These are phyloP conservation scores for Alloteropsis semialata DNA, from an alignment of 176 grass and related monocot genomes.

Conservation along the genomic window DNA sequence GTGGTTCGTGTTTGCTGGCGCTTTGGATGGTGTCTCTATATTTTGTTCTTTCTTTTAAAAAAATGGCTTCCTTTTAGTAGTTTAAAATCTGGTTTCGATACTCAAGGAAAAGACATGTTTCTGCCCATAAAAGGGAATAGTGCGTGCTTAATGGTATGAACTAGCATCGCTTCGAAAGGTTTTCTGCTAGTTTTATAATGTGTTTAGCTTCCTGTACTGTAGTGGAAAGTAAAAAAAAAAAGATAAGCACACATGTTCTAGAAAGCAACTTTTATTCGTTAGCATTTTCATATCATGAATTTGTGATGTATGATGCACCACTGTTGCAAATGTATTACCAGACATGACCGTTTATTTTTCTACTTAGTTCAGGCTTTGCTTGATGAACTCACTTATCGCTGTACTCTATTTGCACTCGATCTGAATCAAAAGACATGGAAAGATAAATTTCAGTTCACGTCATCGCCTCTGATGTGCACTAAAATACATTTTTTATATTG, in stretches of 20 bases:
- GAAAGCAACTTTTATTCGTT: background rate
- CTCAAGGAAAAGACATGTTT: background rate
- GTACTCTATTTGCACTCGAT: background rate
- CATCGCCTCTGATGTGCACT: background rate
- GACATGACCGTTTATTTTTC: background rate
- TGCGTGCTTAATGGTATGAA: background rate
- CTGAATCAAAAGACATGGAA: background rate
- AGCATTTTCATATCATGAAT: background rate
- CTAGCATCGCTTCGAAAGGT: background rate
- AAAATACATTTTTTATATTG: background rate
- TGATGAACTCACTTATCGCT: background rate
- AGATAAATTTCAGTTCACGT: background rate
- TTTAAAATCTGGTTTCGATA: background rate
- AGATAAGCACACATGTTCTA: too few species aligned
- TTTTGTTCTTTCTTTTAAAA: background rate
- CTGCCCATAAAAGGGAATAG: background rate
- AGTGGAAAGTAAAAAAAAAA: too few species aligned
- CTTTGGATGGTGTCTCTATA: background rate
- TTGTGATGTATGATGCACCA: background rate
- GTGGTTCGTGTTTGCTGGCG: background rate
- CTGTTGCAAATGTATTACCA: background rate
- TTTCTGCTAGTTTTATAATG: background rate
- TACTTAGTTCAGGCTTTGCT: background rate
- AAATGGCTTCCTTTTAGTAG: background rate
- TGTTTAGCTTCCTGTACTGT: background rate